Evolutionary conservation across 805 yeast genomes (phyloP).

Genomic region (Suhomyces pyralidae): DNA sequence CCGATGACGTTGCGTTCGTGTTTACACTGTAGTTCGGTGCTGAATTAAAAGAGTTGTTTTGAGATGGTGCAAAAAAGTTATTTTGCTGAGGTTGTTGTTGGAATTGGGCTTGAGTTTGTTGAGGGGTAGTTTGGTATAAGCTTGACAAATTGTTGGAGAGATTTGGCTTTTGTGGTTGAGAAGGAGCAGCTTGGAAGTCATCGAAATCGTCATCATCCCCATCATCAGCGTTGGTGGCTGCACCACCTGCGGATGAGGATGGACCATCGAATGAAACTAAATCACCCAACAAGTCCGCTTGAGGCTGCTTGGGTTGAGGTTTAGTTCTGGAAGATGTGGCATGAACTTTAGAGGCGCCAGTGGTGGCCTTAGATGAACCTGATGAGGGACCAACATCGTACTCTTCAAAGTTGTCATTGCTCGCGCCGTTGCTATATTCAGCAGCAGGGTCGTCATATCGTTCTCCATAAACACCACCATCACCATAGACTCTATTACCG

Average conservation of each 20-base stretch:
- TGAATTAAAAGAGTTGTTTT: conserved; percentile 9
- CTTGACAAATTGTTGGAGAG: conserved; percentile 24
- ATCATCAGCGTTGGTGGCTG: conserved; percentile 12
- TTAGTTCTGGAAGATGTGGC: conserved; percentile 30
- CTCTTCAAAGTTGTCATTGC: conserved; percentile 53
- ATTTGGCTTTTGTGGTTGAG: conserved; percentile 20
- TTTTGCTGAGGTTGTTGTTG: conserved; percentile 12
- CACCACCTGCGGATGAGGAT: conserved; percentile 13
- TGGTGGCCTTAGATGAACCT: conserved; percentile 29
- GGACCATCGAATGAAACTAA: conserved; percentile 38
- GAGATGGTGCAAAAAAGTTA: conserved; percentile 8
- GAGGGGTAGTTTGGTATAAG: conserved; percentile 24
- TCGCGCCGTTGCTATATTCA: conserved; percentile 33
- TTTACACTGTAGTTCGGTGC: conserved; percentile 18
- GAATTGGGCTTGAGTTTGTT: conserved; percentile 12
- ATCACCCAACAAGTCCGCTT: conserved; percentile 50
- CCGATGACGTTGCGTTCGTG: conserved; percentile 25
- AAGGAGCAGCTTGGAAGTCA: conserved; percentile 73
- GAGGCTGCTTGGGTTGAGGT: conserved; percentile 29
- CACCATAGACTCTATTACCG: conserved; percentile 59
- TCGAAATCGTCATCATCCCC: conserved; percentile 72
- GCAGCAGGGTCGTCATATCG: conserved; percentile 59
- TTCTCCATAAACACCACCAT: conserved; percentile 68
- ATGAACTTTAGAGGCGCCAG: conserved; percentile 32
- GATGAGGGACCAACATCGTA: conserved; percentile 47